Evolutionary conservation across 257 asterid genomes (phyloP).

Genomic region (Schizonepeta tenuifolia): DNA sequence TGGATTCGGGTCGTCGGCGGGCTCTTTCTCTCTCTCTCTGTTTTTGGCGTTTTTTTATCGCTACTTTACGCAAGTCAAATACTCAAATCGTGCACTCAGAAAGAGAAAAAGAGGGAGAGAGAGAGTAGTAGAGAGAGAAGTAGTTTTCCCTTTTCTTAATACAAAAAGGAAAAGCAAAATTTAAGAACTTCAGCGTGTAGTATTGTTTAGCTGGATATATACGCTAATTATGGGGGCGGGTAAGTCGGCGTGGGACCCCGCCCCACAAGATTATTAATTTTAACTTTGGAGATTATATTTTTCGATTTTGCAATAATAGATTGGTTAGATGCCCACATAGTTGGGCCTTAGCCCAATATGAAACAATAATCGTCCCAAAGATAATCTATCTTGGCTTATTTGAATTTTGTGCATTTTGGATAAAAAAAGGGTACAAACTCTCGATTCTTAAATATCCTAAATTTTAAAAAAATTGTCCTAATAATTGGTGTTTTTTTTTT

Average conservation of each 20-base stretch:
- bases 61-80: constrained; percentile 31
- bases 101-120: neutral
- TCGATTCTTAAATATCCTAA: too few species aligned
- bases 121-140: too few species aligned
- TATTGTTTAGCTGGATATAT: constrained; percentile 37
- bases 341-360: constrained; percentile 14
- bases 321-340: neutral
- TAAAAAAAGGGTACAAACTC: too few species aligned
- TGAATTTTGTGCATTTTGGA: too few species aligned
- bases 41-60: neutral
- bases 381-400: neutral
- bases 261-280: constrained; percentile 24
- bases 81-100: neutral
- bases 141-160: neutral
- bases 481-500: too few species aligned
- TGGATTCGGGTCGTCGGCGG: constrained; percentile 36
- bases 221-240: constrained; percentile 38
- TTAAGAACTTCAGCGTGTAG: neutral
- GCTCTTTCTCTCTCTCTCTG: constrained; percentile 1
- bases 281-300: too few species aligned
- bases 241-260: constrained; percentile 36
- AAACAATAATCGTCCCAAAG: neutral
- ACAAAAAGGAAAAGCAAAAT: neutral
- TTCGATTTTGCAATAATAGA: neutral
- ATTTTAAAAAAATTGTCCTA: too few species aligned